These are phyloP conservation scores for Zanthoxylum bungeanum DNA, from an alignment of 345 rosid genomes.

Conservation along the genomic window DNA sequence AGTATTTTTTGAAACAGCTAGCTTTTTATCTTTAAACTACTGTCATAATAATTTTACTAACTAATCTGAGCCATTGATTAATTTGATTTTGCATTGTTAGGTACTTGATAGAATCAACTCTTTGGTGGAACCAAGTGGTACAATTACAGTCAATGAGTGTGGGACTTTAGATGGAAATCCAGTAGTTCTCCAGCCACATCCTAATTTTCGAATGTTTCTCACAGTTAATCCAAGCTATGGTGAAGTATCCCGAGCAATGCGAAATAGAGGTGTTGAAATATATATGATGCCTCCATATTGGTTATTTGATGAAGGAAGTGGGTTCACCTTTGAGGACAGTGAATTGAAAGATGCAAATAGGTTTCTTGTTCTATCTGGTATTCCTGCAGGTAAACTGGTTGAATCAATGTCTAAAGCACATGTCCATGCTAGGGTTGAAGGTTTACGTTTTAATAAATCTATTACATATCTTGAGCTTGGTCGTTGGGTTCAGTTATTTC, in stretches of 20 bases:
- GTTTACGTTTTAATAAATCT: conserved; percentile 39
- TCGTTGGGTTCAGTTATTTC: conserved; percentile 81
- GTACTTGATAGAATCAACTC: conserved; percentile 98
- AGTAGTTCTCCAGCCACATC: conserved; percentile 69
- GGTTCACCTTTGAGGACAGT: conserved; percentile 39
- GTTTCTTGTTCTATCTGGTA: conserved; percentile 72
- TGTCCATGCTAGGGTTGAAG: conserved; percentile 58
- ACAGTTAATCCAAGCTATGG: conserved; percentile 85
- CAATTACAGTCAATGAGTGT: conserved; percentile 86
- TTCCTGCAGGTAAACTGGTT: conserved; percentile 59
- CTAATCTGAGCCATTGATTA: neutral
- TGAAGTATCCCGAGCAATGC: conserved; percentile 95
- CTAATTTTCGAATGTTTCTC: conserved; percentile 84
- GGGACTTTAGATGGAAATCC: conserved; percentile 88
- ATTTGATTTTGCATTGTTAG: conserved; percentile 32
- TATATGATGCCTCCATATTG: conserved; percentile 91
- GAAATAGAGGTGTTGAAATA: conserved; percentile 96
- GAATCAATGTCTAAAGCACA: conserved; percentile 90
- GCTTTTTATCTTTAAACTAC: conserved; percentile 3
- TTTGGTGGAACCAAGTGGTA: conserved; percentile 84
- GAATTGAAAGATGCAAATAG: conserved; percentile 59
- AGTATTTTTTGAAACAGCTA: conserved; percentile 12
- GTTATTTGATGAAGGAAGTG: conserved; percentile 48
- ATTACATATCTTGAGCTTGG: conserved; percentile 84
- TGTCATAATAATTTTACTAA: neutral